Evolutionary conservation across 176 grass and related monocot species (phyloP).

Genomic region (Areca catechu): DNA sequence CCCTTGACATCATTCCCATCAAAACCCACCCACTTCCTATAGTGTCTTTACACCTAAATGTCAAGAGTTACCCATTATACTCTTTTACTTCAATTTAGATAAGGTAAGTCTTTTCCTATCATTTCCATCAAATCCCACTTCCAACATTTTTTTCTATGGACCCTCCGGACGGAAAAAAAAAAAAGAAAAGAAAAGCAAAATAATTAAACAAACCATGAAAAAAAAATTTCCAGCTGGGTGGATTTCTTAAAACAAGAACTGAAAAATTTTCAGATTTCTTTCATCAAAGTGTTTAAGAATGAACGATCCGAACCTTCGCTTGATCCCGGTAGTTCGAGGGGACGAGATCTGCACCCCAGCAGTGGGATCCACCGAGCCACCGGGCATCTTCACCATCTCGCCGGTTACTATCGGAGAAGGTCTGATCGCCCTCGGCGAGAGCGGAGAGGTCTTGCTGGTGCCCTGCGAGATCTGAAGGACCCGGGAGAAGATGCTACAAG

Average conservation of each 20-base stretch:
- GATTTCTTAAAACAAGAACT: background rate
- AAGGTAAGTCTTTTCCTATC: background rate
- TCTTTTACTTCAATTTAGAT: constrained; percentile 25
- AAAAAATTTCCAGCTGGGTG: too few species aligned
- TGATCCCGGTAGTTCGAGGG: constrained; percentile 13
- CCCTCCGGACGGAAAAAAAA: background rate
- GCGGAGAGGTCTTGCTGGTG: background rate
- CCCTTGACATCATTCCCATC: constrained; percentile 10
- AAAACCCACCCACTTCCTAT: constrained; percentile 6
- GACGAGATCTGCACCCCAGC: background rate
- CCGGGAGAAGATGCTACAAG: constrained; percentile 4
- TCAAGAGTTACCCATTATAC: constrained; percentile 13
- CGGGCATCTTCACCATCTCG: constrained; percentile 10
- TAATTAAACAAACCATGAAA: too few species aligned
- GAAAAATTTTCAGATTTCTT: constrained; percentile 5
- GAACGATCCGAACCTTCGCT: constrained; percentile 25
- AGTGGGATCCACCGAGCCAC: background rate
- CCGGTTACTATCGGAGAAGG: constrained; percentile 9
- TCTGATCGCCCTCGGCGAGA: background rate
- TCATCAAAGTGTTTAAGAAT: too few species aligned
- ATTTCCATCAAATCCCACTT: constrained; percentile 1
- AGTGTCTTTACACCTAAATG: constrained; percentile 17
- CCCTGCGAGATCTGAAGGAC: constrained; percentile 15
- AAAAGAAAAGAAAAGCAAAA: background rate
- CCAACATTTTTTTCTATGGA: background rate